Conservation (phyloP, 83 land plant genomes). For the Thuja plicata region DNA sequence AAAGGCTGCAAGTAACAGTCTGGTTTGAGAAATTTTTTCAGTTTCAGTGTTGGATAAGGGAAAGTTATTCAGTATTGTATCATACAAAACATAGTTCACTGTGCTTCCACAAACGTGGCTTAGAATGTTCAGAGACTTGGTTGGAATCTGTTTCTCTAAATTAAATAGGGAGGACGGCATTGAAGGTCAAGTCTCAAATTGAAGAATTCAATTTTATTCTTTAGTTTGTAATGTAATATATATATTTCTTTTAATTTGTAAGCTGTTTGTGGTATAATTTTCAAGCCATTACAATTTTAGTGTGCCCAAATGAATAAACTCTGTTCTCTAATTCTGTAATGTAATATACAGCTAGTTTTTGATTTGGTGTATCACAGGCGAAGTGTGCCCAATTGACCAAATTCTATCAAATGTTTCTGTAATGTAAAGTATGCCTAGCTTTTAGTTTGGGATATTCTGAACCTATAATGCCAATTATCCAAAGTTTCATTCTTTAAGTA, state of each 20-base stretch:
- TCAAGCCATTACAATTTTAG: not conserved
- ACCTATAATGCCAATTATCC: not conserved
- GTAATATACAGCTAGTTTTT: not conserved
- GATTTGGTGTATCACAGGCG: not conserved
- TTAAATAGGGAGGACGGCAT: not conserved
- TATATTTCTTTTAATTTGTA: not conserved
- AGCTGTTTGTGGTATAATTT: not conserved
- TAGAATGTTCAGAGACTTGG: not conserved
- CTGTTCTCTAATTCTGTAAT: not conserved
- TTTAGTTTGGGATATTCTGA: not conserved
- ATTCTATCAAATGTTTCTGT: not conserved
- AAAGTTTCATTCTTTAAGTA: too few species aligned
- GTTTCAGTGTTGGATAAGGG: not conserved
- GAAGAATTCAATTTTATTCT: constrained; percentile 2
- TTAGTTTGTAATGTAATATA: not conserved
- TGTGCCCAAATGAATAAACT: not conserved
- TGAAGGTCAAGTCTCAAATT: not conserved
- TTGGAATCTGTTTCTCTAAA: not conserved
- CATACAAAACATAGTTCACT: not conserved
- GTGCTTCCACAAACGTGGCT: not conserved
- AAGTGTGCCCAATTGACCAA: not conserved
- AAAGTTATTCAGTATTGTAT: not conserved
- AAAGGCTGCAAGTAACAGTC: constrained; percentile 17
- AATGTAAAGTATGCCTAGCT: not conserved
- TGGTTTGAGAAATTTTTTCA: not conserved